These are phyloP conservation scores for Rhipidocladum racemiflorum DNA, from an alignment of 176 grass and related monocot species.

Conservation along the genomic window DNA sequence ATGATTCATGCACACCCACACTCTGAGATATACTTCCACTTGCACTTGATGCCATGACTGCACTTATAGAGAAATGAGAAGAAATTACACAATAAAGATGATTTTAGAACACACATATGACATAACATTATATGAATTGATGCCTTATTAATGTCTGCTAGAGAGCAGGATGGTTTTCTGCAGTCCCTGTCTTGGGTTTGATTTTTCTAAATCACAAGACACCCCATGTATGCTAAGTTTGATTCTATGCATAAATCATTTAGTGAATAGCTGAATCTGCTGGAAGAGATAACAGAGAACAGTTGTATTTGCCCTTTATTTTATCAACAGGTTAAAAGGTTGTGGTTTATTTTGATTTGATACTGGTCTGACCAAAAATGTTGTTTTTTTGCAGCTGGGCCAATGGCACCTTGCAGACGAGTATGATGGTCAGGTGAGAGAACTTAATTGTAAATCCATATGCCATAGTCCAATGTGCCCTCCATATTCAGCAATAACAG, in stretches of 20 bases:
- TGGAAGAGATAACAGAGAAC: not conserved
- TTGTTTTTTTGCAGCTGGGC: constrained; percentile 63
- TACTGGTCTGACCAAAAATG: constrained; percentile 13
- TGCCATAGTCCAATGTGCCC: constrained; percentile 98
- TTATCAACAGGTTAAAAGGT: not conserved
- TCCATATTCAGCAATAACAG: constrained; percentile 87
- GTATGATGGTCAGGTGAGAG: constrained; percentile 95
- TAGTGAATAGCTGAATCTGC: not conserved
- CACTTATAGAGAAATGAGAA: too few relatives aligned
- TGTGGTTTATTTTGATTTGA: too few relatives aligned
- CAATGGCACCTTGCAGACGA: constrained; percentile 87
- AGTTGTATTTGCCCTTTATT: not conserved
- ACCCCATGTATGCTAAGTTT: not conserved
- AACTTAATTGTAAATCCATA: constrained; percentile 91
- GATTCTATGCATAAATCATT: not conserved
- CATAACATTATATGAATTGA: too few relatives aligned
- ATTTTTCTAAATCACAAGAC: too few relatives aligned
- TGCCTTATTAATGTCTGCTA: too few relatives aligned
- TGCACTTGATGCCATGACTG: too few relatives aligned
- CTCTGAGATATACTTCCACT: too few relatives aligned
- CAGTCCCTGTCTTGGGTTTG: too few relatives aligned
- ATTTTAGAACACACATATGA: too few relatives aligned
- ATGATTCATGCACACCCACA: too few relatives aligned
- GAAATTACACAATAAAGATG: too few relatives aligned
- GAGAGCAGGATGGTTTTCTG: too few relatives aligned